A percentile compares a stretch with the other conserved stretches of the same genome.
Conservation (phyloP, 2,329 filamentous ascomycete genomes). For the Claviceps sp. region DNA sequence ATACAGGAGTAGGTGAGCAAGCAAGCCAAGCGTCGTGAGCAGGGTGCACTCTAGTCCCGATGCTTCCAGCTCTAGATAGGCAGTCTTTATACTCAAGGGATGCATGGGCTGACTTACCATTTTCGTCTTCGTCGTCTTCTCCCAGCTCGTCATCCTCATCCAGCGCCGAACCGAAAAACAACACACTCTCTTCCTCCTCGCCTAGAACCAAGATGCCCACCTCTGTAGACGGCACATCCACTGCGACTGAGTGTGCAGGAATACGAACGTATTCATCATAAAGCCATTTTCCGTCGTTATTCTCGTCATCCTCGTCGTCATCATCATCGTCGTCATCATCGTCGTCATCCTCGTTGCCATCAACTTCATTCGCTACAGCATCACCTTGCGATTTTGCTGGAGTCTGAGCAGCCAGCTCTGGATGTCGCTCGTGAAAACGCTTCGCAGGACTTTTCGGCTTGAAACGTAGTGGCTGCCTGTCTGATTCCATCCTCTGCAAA, state of each 20-base stretch:
- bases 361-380: slow-evolving; percentile 25
- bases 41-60: background rate
- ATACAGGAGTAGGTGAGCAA: slow-evolving; percentile 2
- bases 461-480: slow-evolving; percentile 29
- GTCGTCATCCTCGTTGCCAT: slow-evolving; percentile 25
- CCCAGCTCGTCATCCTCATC: slow-evolving; percentile 48
- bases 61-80: background rate
- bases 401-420: slow-evolving; percentile 17
- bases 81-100: too few relatives aligned
- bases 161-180: slow-evolving; percentile 46
- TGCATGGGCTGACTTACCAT: slow-evolving; percentile 31
- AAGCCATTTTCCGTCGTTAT: slow-evolving; percentile 42
- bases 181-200: slow-evolving; percentile 42
- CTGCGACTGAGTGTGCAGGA: slow-evolving; percentile 35
- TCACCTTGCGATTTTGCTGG: slow-evolving; percentile 10
- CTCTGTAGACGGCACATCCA: slow-evolving; percentile 33
- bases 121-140: slow-evolving; percentile 52
- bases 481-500: slow-evolving; percentile 32
- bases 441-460: slow-evolving; percentile 42
- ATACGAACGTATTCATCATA: slow-evolving; percentile 53
- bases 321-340: slow-evolving; percentile 31
- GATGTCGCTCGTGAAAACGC: slow-evolving; percentile 43
- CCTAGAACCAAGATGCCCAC: slow-evolving; percentile 45
- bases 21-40: background rate
- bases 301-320: slow-evolving; percentile 26